Evolutionary conservation across 495 filamentous ascomycete species (phyloP), one percentile per base, ranked within the genome.

Genomic region (Astrocystis sublimbata): DNA sequence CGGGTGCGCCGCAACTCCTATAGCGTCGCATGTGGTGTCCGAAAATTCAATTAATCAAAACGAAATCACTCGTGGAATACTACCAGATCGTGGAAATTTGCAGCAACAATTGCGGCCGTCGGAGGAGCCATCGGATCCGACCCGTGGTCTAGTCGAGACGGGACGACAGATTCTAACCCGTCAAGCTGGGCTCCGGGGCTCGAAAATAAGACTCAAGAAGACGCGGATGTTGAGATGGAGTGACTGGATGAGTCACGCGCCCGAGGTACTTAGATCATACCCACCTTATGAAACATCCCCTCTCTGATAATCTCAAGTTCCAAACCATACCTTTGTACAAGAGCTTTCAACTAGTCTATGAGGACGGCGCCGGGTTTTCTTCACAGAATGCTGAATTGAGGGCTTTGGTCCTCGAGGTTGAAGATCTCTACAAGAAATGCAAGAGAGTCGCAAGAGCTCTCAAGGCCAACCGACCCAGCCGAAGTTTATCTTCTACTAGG

Each of bases 171-270:
- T 72, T 49, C 61, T 72, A 6, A 53, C 66, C 9, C 68, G 64
- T 6, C 72, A 70, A 21, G 36, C 67, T 7, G 67, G 64, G 2
- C 38, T 71, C n/a, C 67, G 67, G 35, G 65, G 67, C 28, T 71
- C 75, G 0, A 66, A 68, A 23, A 65, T 70, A 52, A 65, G 54
- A 19, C 38, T 77, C 17, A 69, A 75, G 17, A 79, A 76, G 58
- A 76, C 72, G 9, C 76, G 77, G 33, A 38, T 78, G 6, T 72
- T 79, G 57, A 75, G 74, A 33, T 75, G 73, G 63, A 81, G 76
- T n/a, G 70, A 77, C 60, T 78, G 76, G 73, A 72, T 78, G 49
- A 69, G 73, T 51, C 65, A 63, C 1, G 72, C 73, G 35, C 60
- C 70, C 58, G 76, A 80, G 73, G 79, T 81, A 73, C 41, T 42